These are phyloP conservation scores for Elsinoe necatrix DNA, from an alignment of 2,329 filamentous ascomycete species.

Conservation along the genomic window DNA sequence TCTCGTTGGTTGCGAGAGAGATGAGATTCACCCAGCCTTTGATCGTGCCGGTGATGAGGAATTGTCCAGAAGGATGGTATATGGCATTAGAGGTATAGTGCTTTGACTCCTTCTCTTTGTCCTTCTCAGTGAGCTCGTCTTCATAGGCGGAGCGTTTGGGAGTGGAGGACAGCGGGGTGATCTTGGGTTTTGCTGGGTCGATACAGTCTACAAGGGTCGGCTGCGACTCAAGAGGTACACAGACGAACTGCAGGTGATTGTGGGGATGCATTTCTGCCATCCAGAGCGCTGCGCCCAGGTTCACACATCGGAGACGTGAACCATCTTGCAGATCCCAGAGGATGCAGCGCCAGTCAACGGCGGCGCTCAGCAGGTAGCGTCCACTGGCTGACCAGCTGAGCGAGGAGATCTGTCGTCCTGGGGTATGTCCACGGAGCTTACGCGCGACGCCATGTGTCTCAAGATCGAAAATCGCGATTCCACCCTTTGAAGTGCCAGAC, in stretches of 20 bases:
- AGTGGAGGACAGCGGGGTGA: constrained; percentile 47
- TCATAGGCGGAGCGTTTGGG: constrained; percentile 67
- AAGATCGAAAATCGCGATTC: constrained; percentile 90
- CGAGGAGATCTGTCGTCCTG: constrained; percentile 72
- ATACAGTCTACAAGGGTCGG: constrained; percentile 69
- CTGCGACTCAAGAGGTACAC: constrained; percentile 87
- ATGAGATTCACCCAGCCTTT: constrained; percentile 97
- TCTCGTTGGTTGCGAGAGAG: constrained; percentile 67
- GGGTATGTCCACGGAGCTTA: constrained; percentile 83
- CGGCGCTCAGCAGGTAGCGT: constrained; percentile 81
- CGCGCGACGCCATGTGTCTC: constrained; percentile 95
- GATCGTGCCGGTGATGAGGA: constrained; percentile 86
- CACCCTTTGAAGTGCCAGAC: constrained; percentile 82
- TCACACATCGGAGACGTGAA: constrained; percentile 67
- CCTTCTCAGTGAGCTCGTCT: constrained; percentile 71
- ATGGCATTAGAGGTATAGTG: constrained; percentile 90
- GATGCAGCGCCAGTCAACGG: constrained; percentile 93
- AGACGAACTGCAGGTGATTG: constrained; percentile 79
- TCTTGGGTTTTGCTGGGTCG: constrained; percentile 49
- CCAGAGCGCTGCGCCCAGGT: constrained; percentile 88
- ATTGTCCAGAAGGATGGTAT: constrained; percentile 75
- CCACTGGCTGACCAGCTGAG: constrained; percentile 92
- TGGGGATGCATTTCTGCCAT: constrained; percentile 90
- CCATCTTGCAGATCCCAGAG: constrained; percentile 83
- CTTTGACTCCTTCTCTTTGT: constrained; percentile 83